Evolutionary conservation across 1,139 yeast species (phyloP).

Genomic region (Hyphopichia pseudoburtonii): DNA sequence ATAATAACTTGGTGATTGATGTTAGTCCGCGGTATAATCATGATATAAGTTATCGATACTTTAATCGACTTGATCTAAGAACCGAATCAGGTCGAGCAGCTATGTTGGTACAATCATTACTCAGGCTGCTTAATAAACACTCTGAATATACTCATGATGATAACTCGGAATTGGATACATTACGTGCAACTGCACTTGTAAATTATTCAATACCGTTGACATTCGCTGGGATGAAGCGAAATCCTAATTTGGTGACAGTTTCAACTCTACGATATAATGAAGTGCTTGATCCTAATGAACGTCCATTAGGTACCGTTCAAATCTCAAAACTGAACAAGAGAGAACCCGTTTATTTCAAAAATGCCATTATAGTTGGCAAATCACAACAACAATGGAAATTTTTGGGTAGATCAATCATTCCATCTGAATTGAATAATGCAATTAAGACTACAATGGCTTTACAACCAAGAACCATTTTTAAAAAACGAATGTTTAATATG

Average conservation of each 20-base stretch:
- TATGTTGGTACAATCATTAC: constrained; percentile 24
- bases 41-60: constrained; percentile 34
- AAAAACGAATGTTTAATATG: constrained; percentile 18
- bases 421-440: constrained; percentile 17
- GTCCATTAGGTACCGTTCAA: constrained; percentile 14
- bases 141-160: constrained; percentile 6
- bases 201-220: constrained; percentile 29
- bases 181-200: constrained; percentile 23
- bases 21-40: constrained; percentile 38
- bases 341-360: constrained; percentile 24
- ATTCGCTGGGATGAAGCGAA: constrained; percentile 29
- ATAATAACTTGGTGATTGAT: constrained; percentile 22
- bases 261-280: constrained; percentile 34
- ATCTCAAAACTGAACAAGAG: constrained; percentile 15
- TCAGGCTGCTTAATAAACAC: constrained; percentile 20
- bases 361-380: constrained; percentile 28
- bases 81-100: constrained; percentile 30
- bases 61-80: constrained; percentile 30
- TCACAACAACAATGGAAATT: constrained; percentile 42
- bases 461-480: constrained; percentile 24
- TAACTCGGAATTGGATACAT: constrained; percentile 21
- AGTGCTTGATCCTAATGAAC: constrained; percentile 14
- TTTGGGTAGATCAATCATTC: constrained; percentile 32
- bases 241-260: constrained; percentile 29
- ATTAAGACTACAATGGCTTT: constrained; percentile 22